A percentile compares a stretch with the other conserved stretches of the same genome.
Conservation (phyloP, 768 basidiomycete species). For the Lyophyllum shimeji region DNA sequence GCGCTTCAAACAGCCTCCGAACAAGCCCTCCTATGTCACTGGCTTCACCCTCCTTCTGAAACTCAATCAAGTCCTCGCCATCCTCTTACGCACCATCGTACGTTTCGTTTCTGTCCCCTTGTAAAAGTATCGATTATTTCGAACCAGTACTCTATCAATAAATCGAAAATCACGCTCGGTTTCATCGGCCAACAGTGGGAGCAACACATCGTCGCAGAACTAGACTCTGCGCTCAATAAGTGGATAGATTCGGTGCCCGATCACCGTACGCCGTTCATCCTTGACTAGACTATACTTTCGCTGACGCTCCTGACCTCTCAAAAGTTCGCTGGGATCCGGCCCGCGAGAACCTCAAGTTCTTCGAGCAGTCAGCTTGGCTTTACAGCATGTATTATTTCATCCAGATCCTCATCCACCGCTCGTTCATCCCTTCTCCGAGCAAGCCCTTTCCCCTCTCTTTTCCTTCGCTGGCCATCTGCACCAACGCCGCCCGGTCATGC, state of each 20-base stretch:
- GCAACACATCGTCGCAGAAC: conserved; percentile 63
- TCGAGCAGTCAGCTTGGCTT: conserved; percentile 64
- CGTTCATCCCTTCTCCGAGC: conserved; percentile 66
- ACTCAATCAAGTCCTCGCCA: conserved; percentile 63
- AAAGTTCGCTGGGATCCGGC: conserved; percentile 58
- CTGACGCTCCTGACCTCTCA: not conserved
- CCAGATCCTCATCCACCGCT: conserved; percentile 75
- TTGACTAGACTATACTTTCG: not conserved
- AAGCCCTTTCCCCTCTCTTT: conserved; percentile 49
- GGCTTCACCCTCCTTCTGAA: conserved; percentile 58
- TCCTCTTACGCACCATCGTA: conserved; percentile 64
- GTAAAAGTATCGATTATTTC: not conserved
- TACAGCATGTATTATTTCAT: conserved; percentile 52
- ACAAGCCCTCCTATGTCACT: conserved; percentile 55
- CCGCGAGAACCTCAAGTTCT: conserved; percentile 40
- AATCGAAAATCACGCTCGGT: conserved; percentile 63
- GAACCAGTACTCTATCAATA: conserved; percentile 79
- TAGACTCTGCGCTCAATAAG: conserved; percentile 70
- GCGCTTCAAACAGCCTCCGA: conserved; percentile 69
- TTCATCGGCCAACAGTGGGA: conserved; percentile 67
- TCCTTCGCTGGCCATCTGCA: conserved; percentile 74
- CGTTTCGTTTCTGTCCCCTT: conserved; percentile 19
- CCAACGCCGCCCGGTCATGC: conserved; percentile 78
- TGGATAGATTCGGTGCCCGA: conserved; percentile 71
- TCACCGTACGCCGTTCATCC: conserved; percentile 38